Evolutionary conservation across 169 alveolate genomes (phyloP), one percentile per base, ranked within the genome.

Genomic region (Eimeria brunetti): DNA sequence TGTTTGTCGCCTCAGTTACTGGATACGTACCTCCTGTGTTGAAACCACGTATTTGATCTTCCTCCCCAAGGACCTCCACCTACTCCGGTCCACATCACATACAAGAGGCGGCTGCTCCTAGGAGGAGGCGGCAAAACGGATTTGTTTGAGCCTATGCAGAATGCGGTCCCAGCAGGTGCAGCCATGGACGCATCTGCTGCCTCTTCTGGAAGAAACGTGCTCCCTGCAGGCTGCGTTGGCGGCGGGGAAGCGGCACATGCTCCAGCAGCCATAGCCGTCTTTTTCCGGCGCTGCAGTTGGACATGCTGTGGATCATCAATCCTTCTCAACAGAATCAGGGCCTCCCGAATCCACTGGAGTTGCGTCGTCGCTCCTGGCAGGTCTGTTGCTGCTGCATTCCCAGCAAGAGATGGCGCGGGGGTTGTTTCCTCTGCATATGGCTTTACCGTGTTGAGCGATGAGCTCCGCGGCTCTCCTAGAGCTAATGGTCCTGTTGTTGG

Each of bases 51-150:
- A 41, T 41, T 64, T 86, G 93, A 86, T 1, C 93, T 44, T 38
- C 93, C 93, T 33, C 93, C 93, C 93, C 93, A 86, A 27, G 93
- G 93, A 12, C 93, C 93, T 30, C 93, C 93, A 6, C 93, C 93
- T 44, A 56, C 93, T 6, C 93, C 93, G 3, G 44, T 46, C 93
- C 93, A 86, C 83, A 62, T 60, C 80, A 86, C 93, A 62, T 86
- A 86, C 64, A 86, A 46, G 84, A 86, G 22, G 80, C 93, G 93
- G 93, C 30, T 64, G 81, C 81, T 86, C 49, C 69, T 56, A 16
- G 44, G 49, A 51, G 62, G 83, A n/a, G 83, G 62, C 67, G 41
- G 67, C 51, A 60, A 11, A 62, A 18, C 46, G 16, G 67, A 41
- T 41, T 51, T 60, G 62, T 41, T 38, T 27, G 93, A 22, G n/a